Base-by-base conservation (phyloP, 331 rosid species). In the Acacia pycnantha region DNA sequence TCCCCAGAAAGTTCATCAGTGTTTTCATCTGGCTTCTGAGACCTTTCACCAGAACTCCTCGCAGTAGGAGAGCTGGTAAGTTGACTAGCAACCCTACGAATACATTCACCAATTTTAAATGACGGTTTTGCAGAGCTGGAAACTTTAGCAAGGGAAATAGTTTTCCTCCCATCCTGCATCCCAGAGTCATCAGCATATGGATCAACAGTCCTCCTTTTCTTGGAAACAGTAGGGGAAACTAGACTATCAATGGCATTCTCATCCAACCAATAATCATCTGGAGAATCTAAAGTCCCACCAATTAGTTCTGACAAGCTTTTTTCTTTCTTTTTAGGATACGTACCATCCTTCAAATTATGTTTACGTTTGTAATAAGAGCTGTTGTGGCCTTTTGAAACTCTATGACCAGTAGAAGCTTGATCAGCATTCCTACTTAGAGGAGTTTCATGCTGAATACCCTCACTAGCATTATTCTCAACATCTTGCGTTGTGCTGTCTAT, bases 41-140 rank as follows among this genome's bases (percentile, higher is more conserved):
- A 84, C 81, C 77, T 90, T 74, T 90, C 96, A 70, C 78, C 80
- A 83, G 82, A 87, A 74, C 80, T 59, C 91, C 86, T 95, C 81
- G 73, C 59, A 44, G 84, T 78, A 53, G 94, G 82, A 75, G 97
- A 85, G 74, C 89, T 91, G 21, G 95, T 90, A 80, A 93, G 85
- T 87, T 95, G 94, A 85, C 94, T 95, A 54, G 99, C 99, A 83
- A 85, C 98, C 86, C 99, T 90, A 69, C 94, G 97, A 53, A 95
- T 93, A 71, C 98, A 91, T 31, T 92, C 99, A 33, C 99, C 99
- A 78, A 95, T 89, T 83, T 88, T 92, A 85, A 95, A 95, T 37
- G 97, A 90, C 11, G 81, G 88, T 82, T 92, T 93, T 79, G 87
- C 4, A 73, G 87, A 79, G 58, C 65, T 84, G 16, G 94, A 92